Base-by-base conservation (phyloP, 371 early-diverging fungal species). In the Mucor piriformis region DNA sequence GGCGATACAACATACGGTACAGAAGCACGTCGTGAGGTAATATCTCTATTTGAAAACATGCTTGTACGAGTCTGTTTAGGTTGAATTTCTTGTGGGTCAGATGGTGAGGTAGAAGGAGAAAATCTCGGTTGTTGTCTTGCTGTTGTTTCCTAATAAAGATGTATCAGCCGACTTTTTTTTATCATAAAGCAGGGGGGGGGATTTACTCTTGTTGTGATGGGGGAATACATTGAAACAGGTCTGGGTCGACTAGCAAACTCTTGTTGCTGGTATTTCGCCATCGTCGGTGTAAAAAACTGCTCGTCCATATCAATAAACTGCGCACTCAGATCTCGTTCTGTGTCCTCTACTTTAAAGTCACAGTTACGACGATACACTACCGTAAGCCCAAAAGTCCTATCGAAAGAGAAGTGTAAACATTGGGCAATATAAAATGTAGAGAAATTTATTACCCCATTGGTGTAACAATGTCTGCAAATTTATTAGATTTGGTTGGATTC, bases 321-420 rank as follows among this genome's bases (percentile, higher is more conserved):
- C 11, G 67, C 63, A 56, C 67, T 67, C 2, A 67, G 50, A 34
- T 84, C 72, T 6, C 76, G 69, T 47, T 67, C 67, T 4, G 83
- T 69, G 55, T 86, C 82, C 29, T 89, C 88, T 15, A 88, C 77
- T 24, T 81, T 73, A 67, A 95, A 94, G 58, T 90, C 88, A 67
- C 91, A 91, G 44, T 92, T 90, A 43, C 83, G 77, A 16, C 94
- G 89, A 66, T 92, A 94, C 34, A 77, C 82, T 21, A 90, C 92
- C 53, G 88, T 85, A 34, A 95, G 69, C 8, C 81, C 76, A 54
- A 95, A 89, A 1, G 83, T 79, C 4, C 92, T 90, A 69, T 8
- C n/a, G 18, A 42, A 42, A 38, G n/a, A 38, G 15, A 42, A 42
- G 18, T n/a, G 18, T 18, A 42, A 42, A 42, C 42, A 42, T 42